phyloP scores from a whole-genome alignment of 306 rosid genomes.

The Sophora flavescens region DNA sequence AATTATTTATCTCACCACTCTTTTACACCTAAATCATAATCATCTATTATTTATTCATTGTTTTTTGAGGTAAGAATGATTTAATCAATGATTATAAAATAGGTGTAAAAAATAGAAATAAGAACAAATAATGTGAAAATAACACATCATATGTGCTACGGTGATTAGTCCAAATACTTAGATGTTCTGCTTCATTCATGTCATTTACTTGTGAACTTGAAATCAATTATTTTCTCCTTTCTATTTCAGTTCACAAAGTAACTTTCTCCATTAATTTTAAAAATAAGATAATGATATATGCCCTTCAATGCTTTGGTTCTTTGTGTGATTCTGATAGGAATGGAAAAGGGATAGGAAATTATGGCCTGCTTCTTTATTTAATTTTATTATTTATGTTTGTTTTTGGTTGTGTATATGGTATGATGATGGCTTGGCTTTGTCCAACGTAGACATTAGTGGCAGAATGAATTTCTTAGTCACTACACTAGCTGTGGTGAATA shows the following conservation, averaged over 20 bases:
- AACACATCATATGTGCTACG: background rate
- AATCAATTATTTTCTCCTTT: slow-evolving; percentile 31
- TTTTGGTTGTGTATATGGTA: slow-evolving; percentile 1
- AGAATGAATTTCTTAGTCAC: background rate
- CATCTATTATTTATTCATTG: no score
- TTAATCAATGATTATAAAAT: no score
- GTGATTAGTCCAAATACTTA: slow-evolving; percentile 45
- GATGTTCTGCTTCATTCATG: slow-evolving; percentile 42
- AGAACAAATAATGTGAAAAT: slow-evolving; percentile 33
- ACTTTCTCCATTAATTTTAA: slow-evolving; percentile 31
- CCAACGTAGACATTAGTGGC: slow-evolving; percentile 12
- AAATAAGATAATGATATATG: background rate
- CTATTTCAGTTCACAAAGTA: slow-evolving; percentile 37
- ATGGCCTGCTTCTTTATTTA: slow-evolving; percentile 23
- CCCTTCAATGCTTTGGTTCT: background rate
- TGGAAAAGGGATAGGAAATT: no score
- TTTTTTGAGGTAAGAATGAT: no score
- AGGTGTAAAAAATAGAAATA: background rate
- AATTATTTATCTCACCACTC: no score
- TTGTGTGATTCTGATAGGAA: background rate
- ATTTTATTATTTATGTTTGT: background rate
- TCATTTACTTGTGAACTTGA: slow-evolving; percentile 35
- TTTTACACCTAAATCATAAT: no score
- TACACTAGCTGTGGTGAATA: background rate
- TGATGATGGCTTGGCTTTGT: slow-evolving; percentile 24